Evolutionary conservation across 371 early-diverging fungal species (phyloP), one percentile per base, ranked within the genome.

Genomic region (Dentiscutata heterogama): DNA sequence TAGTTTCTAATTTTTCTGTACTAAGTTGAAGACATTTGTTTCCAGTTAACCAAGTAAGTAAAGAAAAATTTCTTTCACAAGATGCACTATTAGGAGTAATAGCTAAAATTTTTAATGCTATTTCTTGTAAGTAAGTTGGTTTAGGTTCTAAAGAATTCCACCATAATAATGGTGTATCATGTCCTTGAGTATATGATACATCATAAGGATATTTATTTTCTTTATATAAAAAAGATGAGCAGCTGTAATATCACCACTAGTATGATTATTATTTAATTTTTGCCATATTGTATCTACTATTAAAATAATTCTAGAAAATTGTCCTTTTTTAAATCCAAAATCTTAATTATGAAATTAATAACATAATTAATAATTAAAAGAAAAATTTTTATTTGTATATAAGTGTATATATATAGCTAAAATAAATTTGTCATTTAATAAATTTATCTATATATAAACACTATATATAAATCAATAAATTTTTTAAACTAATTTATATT

Each of bases 21-120:
- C 31, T 65, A 27, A n/a, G 16, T 31, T 31, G 8, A 31, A 31
- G 35, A 31, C 3, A 3, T 3, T 31, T 31, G 35, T 31, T 31
- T 31, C 3, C 3, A 31, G 25, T 29, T 14, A 70, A 18, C 42
- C 70, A 42, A 6, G 18, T 39, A 6, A 70, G 39, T 18, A n/a
- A 42, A 35, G n/a, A 70, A 42, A 70, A 70, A 11, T 31, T 46
- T 39, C 70, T 13, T 42, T 70, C 46, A 70, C n/a, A 70, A 31
- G 42, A 11, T 70, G 70, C 70, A 42, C 20, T 35, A 70, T 35
- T 70, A 35, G 46, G 35, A 31, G n/a, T 42, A 70, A 70, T 70
- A 2, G 42, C 25, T 35, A 70, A 67, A 8, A 70, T 3, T 22
- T 70, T 42, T 0, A 70, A 16, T 70, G 35, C 70, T 35, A 70